Evolutionary conservation across 2,329 filamentous ascomycete genomes (phyloP), one percentile per base, ranked within the genome.

Genomic region (Thelonectria blattea): DNA sequence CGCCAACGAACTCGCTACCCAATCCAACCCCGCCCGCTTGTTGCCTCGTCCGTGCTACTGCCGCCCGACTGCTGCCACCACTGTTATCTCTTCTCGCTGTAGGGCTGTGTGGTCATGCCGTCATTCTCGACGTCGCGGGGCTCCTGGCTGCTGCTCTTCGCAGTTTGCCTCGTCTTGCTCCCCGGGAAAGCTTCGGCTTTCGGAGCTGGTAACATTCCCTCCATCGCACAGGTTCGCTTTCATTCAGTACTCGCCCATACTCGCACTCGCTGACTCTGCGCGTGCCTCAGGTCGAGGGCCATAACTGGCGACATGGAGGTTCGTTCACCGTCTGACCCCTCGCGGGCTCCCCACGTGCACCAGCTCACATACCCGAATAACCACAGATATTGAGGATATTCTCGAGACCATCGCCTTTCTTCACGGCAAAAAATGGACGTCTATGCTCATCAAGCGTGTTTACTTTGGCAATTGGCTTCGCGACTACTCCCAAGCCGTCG

Each of bases 381-480:
- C 24, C 15, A 22, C 57, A 85, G 90, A 93, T 73, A 92, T 93
- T 64, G 90, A 93, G 79, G 91, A 94, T 75, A 88, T 91, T 78
- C 86, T 95, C 69, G 90, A 91, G 75, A 91, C 87, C 6, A 78
- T 94, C 65, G 86, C 89, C 30, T 93, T 92, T 70, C 83, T 94
- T 59, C 84, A 89, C 64, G 91, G 91, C 59, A 91, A 93, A 73
- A 94, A 94, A 79, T 95, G 91, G 91, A 91, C 90, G 1, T 87
- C 87, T 14, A 88, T 91, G 81, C 86, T 91, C 78, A 83, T 94
- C 54, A 90, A 90, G 77, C 84, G 91, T 56, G 88, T 89, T 30
- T 94, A 93, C 77, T 94, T 94, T 79, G 91, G 91, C 59, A 95
- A 95, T 76, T 95, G 91, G 91, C 80, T 94, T 42, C 85, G 91